A percentile compares a stretch with the other conserved stretches of the same genome.
Conservation (phyloP, 805 yeast species). For the Starmerella davenportii region DNA sequence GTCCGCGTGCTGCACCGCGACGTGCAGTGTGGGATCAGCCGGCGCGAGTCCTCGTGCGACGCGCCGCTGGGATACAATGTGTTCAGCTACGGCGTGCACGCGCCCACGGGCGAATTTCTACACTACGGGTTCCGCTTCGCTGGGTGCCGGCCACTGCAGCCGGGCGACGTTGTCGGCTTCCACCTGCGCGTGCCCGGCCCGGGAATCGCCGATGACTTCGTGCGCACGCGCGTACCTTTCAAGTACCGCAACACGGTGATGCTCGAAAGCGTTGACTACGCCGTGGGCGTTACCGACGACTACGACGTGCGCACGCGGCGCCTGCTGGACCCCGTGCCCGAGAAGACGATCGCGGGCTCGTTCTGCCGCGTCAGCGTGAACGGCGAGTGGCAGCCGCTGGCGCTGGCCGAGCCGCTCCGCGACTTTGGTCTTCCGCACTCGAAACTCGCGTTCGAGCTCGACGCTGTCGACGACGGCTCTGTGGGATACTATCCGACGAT, state of each 20-base stretch:
- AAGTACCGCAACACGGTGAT: constrained; percentile 57
- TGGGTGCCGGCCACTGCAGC: constrained; percentile 39
- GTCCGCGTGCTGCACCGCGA: constrained; percentile 35
- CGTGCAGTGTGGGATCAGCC: constrained; percentile 64
- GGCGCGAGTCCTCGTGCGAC: constrained; percentile 76
- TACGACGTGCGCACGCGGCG: constrained; percentile 37
- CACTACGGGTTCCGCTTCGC: constrained; percentile 52
- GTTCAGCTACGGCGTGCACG: constrained; percentile 76
- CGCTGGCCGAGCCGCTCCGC: constrained; percentile 46
- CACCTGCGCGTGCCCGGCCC: constrained; percentile 47
- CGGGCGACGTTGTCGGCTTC: constrained; percentile 75
- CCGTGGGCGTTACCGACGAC: constrained; percentile 40
- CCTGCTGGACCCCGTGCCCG: constrained; percentile 4
- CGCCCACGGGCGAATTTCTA: constrained; percentile 45
- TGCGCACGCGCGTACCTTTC: constrained; percentile 74
- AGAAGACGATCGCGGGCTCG: constrained; percentile 28
- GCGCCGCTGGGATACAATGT: constrained; percentile 95
- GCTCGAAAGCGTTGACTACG: constrained; percentile 71
- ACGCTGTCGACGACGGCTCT: constrained; percentile 50
- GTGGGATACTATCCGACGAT: constrained; percentile 85
- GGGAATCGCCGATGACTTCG: constrained; percentile 9
- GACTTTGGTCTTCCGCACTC: constrained; percentile 70
- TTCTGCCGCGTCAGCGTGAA: constrained; percentile 55
- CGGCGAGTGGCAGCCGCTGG: constrained; percentile 33
- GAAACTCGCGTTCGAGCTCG: constrained; percentile 22